Evolutionary conservation across 345 rosid genomes (phyloP), one percentile per base, ranked within the genome.

Genomic region (Acer saccharum): DNA sequence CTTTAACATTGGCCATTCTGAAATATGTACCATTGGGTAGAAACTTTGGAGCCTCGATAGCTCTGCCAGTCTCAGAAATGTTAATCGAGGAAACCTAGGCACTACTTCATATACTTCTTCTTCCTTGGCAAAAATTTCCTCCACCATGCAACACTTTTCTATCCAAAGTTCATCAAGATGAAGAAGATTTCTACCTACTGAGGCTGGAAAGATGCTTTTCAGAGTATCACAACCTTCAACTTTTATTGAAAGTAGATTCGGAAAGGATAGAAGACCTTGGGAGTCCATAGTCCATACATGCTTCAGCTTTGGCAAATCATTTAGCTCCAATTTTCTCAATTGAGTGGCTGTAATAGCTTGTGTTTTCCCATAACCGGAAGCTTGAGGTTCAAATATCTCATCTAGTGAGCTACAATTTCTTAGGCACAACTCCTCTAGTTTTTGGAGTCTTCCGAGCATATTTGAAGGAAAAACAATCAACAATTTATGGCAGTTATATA

Each of bases 1-100:
- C 50, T 63, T 63, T 23, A 74, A 46, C 14, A 14, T 3, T 20
- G 69, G 69, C 77, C 77, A 74, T 18, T 44, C 62, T 18, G 41
- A 43, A 25, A 20, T 64, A 29, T 74, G 27, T 27, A 1, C 3
- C n/a, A 32, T 17, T 74, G 61, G 46, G 61, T 29, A 64, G 41
- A 74, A 74, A 74, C 21, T 14, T 48, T 27, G 10, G 46, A 44
- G 69, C 4, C 3, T 17, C 27, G 69, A 41, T 25, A 74, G 54
- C 0, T n/a, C 16, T 1, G 12, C 1, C 9, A 74, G 29, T 0
- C 0, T 1, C 41, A 74, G 4, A 8, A 10, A 17, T 1, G 69
- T 43, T 48, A 74, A 46, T 46, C 6, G 16, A 27, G 41, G 68
- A 64, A 79, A 68, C 63, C 67, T n/a, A 2, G 43, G 55, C 64